Evolutionary conservation across 768 basidiomycete species (phyloP), one percentile per base, ranked within the genome.

Genomic region (Suillus alpinus): DNA sequence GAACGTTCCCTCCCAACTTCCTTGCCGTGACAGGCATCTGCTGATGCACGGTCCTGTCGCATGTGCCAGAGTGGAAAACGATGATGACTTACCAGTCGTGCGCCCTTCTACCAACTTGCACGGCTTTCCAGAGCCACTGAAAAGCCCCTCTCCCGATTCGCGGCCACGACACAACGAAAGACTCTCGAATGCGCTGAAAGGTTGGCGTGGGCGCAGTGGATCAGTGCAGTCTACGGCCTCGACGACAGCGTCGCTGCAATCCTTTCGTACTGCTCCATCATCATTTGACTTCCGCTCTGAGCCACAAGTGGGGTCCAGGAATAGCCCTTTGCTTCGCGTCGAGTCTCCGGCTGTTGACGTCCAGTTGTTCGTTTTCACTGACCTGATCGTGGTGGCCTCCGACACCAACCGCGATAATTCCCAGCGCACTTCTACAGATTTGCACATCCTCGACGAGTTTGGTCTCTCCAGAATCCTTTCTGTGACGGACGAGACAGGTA

Each of bases 11-110:
- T 68, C 78, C 1, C 81, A 78, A 26, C 78, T 96, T 1, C 87
- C 89, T 1, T 79, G 78, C 32, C 80, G 93, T 44, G 91, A 91
- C 60, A 82, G 95, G n/a, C 77, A 87, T 43, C 77, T 96, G 13
- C 76, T 95, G 41, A 81, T 83, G 59, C 86, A 88, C 63, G 93
- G 92, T 18, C 71, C 78, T 2, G 74, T 94, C 7, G 63, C 60
- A 31, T 74, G 67, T 39, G 69, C 77, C 9, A 77, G 82, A 10
- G 75, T 86, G 6, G 68, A 76, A 47, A 72, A 73, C n/a, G 77
- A 73, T 62, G 63, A 71, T 47, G 49, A 50, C 29, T 13, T 50
- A 32, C 49, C 5, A 6, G 3, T 32, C 44, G 67, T 71, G 41
- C 53, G 55, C n/a, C 13, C 31, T 50, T 46, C 34, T 68, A 72